A percentile compares a stretch with the other conserved stretches of the same genome.
Evolutionary conservation across 2,329 filamentous ascomycete genomes (phyloP).

Genomic region (Monilinia aucupariae): DNA sequence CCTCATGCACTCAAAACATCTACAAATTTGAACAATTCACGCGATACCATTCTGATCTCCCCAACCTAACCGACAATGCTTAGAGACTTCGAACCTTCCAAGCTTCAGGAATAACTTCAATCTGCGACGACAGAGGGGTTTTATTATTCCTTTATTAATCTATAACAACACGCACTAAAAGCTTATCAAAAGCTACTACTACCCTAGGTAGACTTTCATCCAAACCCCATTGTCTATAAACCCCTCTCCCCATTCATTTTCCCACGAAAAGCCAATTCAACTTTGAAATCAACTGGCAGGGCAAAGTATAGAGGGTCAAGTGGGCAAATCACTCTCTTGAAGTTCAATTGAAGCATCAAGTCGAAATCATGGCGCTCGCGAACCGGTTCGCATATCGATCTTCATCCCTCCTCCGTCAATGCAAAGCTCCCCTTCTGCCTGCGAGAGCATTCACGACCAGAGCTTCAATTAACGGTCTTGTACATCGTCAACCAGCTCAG

Average conservation of each 20-base stretch:
- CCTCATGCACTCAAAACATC: background rate
- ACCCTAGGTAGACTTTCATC: constrained; percentile 7
- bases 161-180: constrained; percentile 11
- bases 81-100: constrained; percentile 31
- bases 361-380: constrained; percentile 34
- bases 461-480: constrained; percentile 25
- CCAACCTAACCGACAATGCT: constrained; percentile 27
- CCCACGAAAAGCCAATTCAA: constrained; percentile 3
- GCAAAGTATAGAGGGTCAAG: constrained; percentile 19
- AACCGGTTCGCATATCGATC: constrained; percentile 32
- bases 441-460: constrained; percentile 32
- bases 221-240: constrained; percentile 11
- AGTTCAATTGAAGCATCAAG: constrained; percentile 25
- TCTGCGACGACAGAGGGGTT: constrained; percentile 14
- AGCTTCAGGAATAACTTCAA: constrained; percentile 27
- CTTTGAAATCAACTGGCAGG: constrained; percentile 15
- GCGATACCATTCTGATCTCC: constrained; percentile 14
- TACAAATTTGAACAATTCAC: background rate
- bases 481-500: constrained; percentile 24
- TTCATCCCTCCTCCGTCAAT: constrained; percentile 33
- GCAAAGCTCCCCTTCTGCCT: constrained; percentile 26
- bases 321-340: constrained; percentile 12
- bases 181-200: constrained; percentile 14
- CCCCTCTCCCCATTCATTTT: background rate
- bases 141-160: constrained; percentile 14